Percentiles rank a stretch among this genome's conserved stretches.
These are phyloP conservation scores for Metrosideros polymorpha DNA, from an alignment of 441 rosid genomes.

Conservation along the genomic window DNA sequence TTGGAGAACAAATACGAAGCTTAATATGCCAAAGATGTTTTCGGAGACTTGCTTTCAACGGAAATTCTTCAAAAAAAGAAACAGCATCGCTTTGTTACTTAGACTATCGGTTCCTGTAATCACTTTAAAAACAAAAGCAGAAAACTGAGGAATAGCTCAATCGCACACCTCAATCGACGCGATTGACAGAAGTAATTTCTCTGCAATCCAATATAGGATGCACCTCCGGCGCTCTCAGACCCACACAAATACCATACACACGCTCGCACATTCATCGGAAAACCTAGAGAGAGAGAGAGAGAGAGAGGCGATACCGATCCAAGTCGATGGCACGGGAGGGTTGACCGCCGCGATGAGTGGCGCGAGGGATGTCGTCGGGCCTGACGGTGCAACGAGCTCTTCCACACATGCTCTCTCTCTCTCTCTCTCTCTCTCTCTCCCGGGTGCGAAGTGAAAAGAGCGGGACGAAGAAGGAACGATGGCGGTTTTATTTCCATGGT, in stretches of 20 bases:
- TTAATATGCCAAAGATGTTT: background rate
- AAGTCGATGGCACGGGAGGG: slow-evolving; percentile 33
- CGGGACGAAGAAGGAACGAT: background rate
- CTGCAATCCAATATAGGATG: background rate
- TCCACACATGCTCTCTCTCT: slow-evolving; percentile 47
- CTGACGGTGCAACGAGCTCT: slow-evolving; percentile 73
- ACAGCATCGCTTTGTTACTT: background rate
- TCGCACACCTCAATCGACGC: background rate
- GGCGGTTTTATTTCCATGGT: background rate
- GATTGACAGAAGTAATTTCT: background rate
- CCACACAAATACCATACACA: background rate
- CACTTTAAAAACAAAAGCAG: background rate
- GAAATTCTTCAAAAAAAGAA: background rate
- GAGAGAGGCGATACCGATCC: slow-evolving; percentile 35
- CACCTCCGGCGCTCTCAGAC: background rate
- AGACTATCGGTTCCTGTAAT: background rate
- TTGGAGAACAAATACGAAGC: background rate
- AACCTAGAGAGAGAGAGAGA: background rate
- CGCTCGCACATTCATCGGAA: background rate
- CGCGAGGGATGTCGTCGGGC: slow-evolving; percentile 53
- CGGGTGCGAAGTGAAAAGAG: background rate
- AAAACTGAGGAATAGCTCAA: background rate
- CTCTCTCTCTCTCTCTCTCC: too few species aligned
- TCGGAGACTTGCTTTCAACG: background rate
- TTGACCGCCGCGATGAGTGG: slow-evolving; percentile 41